Evolutionary conservation across 148 eudicot species (phyloP).

Genomic region (Vaccinium vitisidaea): DNA sequence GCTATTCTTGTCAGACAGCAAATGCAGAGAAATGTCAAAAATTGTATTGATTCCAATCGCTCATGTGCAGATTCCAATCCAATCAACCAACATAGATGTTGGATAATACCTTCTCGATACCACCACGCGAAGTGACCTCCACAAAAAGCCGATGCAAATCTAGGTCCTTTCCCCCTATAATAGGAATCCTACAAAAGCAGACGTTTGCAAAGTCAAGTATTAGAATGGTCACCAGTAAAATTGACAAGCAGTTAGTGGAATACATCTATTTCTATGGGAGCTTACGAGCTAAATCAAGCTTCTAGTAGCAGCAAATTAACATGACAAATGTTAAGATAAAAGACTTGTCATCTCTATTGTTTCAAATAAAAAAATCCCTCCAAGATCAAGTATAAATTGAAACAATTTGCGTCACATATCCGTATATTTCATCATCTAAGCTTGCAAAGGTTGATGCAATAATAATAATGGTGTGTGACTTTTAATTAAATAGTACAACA

Average conservation of each 20-base stretch:
- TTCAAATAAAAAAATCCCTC: too few species aligned
- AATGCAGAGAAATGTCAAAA: not conserved
- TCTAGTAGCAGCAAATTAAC: too few species aligned
- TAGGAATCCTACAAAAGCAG: constrained; percentile 65
- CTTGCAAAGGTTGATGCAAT: too few species aligned
- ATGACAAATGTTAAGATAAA: too few species aligned
- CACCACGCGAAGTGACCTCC: constrained; percentile 96
- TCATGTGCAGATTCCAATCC: not conserved
- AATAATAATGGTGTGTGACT: too few species aligned
- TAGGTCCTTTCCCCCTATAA: constrained; percentile 85
- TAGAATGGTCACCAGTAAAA: not conserved
- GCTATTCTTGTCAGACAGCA: not conserved
- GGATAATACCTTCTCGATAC: constrained; percentile 61
- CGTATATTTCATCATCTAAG: too few species aligned
- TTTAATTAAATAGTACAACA: too few species aligned
- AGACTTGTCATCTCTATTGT: too few species aligned
- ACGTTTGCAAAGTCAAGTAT: not conserved
- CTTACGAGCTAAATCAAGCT: too few species aligned
- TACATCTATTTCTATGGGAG: too few species aligned
- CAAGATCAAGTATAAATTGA: too few species aligned
- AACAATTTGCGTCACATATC: too few species aligned
- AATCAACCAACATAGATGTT: constrained; percentile 3
- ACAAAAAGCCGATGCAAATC: constrained; percentile 90
- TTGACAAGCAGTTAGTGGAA: not conserved
- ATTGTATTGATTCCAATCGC: not conserved